Percentiles rank a stretch among this genome's conserved stretches.
These are phyloP conservation scores for Malassezia cuniculi DNA, from an alignment of 1,284 basidiomycete species.

Conservation along the genomic window DNA sequence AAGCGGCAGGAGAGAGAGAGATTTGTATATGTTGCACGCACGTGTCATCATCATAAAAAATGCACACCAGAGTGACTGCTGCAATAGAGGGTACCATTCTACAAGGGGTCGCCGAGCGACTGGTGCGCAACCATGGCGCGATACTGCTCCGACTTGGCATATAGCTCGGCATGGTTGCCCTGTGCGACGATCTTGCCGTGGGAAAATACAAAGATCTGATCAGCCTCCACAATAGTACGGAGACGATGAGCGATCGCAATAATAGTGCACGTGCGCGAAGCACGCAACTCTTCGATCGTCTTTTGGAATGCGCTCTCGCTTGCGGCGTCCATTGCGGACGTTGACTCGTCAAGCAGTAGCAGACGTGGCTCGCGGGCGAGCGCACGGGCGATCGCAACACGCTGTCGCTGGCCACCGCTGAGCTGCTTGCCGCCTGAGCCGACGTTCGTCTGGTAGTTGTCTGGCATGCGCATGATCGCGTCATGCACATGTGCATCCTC, in stretches of 20 bases:
- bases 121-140: conserved; percentile 31
- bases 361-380: conserved; percentile 31
- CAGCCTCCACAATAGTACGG: conserved; percentile 37
- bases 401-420: conserved; percentile 39
- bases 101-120: too few species aligned
- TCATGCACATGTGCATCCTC: conserved; percentile 48
- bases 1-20: background rate
- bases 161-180: conserved; percentile 31
- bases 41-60: background rate
- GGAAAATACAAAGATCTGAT: conserved; percentile 35
- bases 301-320: conserved; percentile 39
- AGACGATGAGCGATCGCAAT: conserved; percentile 39
- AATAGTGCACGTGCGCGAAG: conserved; percentile 32
- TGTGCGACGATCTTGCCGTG: conserved; percentile 30
- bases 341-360: conserved; percentile 38
- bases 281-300: conserved; percentile 30
- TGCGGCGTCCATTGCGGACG: conserved; percentile 35
- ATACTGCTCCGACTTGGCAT: conserved; percentile 19
- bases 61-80: background rate
- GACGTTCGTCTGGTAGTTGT: conserved; percentile 79
- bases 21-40: background rate
- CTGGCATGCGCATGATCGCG: conserved; percentile 69
- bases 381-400: conserved; percentile 40
- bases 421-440: conserved; percentile 80
- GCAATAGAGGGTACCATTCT: too few species aligned